A percentile compares a stretch with the other conserved stretches of the same genome.
phyloP scores from a whole-genome alignment of 1,139 yeast species.

The Debaryomyces sp. region DNA sequence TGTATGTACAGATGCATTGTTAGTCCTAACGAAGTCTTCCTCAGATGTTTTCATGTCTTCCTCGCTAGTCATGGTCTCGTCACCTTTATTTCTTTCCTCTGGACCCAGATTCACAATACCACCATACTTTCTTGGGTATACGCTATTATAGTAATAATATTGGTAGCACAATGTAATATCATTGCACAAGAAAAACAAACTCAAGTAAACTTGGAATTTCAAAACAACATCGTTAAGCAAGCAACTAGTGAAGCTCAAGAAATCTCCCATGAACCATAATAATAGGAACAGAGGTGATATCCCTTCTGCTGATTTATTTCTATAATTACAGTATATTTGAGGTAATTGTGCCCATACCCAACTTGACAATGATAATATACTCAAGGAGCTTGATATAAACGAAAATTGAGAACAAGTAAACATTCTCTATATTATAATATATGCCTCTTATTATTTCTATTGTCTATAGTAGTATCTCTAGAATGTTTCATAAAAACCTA shows the following conservation, averaged over 20 bases:
- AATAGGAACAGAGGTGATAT: slow-evolving; percentile 73
- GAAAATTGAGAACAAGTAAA: slow-evolving; percentile 18
- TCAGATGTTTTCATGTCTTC: not conserved
- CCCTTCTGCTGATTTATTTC: slow-evolving; percentile 82
- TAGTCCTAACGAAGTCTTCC: not conserved
- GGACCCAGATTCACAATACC: not conserved
- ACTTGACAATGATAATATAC: slow-evolving; percentile 41
- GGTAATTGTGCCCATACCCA: slow-evolving; percentile 92
- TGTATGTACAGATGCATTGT: slow-evolving; percentile 12
- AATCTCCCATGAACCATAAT: slow-evolving; percentile 86
- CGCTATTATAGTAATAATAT: slow-evolving; percentile 67
- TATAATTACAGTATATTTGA: slow-evolving; percentile 76
- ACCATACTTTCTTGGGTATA: slow-evolving; percentile 28
- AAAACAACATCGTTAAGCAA: slow-evolving; percentile 70
- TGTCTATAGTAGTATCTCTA: not conserved
- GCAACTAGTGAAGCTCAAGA: slow-evolving; percentile 80
- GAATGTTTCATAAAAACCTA: not conserved
- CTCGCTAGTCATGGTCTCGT: not conserved
- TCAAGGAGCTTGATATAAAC: slow-evolving; percentile 32
- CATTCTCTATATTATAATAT: slow-evolving; percentile 11
- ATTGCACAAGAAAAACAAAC: slow-evolving; percentile 68
- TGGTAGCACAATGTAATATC: slow-evolving; percentile 6
- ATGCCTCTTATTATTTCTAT: not conserved
- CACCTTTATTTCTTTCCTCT: not conserved
- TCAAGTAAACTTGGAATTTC: slow-evolving; percentile 73